Evolutionary conservation across 2,329 filamentous ascomycete species (phyloP).

Genomic region (Exophiala sp.): DNA sequence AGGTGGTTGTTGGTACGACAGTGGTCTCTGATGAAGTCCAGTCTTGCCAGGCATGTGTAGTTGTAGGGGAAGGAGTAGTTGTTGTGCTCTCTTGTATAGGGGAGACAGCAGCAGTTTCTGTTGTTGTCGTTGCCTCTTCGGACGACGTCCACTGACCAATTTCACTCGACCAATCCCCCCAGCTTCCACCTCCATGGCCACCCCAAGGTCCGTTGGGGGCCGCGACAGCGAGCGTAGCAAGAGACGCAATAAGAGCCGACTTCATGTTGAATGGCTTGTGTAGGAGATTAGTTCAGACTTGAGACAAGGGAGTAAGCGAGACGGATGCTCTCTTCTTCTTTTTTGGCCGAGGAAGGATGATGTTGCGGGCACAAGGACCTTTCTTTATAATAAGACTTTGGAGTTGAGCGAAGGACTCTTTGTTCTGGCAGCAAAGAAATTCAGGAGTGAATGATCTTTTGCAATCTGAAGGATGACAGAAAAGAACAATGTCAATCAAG

Average conservation of each 20-base stretch:
- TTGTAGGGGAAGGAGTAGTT: slow-evolving; percentile 1
- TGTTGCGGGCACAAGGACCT: not conserved
- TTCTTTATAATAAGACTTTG: slow-evolving; percentile 4
- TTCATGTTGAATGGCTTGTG: slow-evolving; percentile 21
- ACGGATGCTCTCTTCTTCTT: not conserved
- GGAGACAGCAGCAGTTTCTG: not conserved
- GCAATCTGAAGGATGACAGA: slow-evolving; percentile 12
- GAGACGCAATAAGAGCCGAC: slow-evolving; percentile 21
- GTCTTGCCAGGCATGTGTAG: slow-evolving; percentile 8
- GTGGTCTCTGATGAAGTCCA: slow-evolving; percentile 4
- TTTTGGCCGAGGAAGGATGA: not conserved
- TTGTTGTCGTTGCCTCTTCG: slow-evolving; percentile 10
- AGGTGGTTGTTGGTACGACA: slow-evolving; percentile 4
- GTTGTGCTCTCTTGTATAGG: slow-evolving; percentile 7
- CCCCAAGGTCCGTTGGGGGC: slow-evolving; percentile 18
- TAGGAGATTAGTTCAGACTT: slow-evolving; percentile 5
- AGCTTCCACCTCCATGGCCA: slow-evolving; percentile 18
- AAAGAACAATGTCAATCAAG: slow-evolving; percentile 9
- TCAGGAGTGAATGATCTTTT: slow-evolving; percentile 17
- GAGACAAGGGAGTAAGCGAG: slow-evolving; percentile 1
- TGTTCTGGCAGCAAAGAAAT: not conserved
- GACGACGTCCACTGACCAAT: slow-evolving; percentile 10
- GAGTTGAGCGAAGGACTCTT: slow-evolving; percentile 22
- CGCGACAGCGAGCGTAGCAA: slow-evolving; percentile 24
- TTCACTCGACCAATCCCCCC: slow-evolving; percentile 19